Conservation (phyloP, 139 green algal genomes). For the Chlorella sp. region DNA sequence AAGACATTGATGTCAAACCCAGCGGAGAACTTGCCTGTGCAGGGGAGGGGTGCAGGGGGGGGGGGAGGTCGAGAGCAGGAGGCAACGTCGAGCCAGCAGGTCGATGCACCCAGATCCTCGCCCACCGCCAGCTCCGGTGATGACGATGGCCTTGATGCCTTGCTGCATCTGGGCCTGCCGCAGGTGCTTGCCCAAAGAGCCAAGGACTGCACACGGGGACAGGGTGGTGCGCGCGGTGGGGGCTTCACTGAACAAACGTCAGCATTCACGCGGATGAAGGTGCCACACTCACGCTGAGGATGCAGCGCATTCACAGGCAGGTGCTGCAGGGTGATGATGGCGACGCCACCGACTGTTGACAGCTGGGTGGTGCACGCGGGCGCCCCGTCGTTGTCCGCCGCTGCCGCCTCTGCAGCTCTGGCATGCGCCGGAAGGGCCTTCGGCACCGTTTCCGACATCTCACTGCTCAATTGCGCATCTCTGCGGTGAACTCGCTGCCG, state of each 20-base stretch:
- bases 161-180: slow-evolving; percentile 66
- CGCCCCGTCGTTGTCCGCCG: no score
- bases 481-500: no score
- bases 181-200: slow-evolving; percentile 68
- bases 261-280: no score
- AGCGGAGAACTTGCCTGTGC: slow-evolving; percentile 73
- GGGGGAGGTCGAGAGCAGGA: background rate
- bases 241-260: background rate
- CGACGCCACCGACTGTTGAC: slow-evolving; percentile 87
- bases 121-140: slow-evolving; percentile 61
- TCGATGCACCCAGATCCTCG: background rate
- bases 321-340: slow-evolving; percentile 84
- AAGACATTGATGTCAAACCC: slow-evolving; percentile 92
- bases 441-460: no score
- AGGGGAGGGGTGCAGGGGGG: background rate
- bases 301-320: slow-evolving; percentile 93
- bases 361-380: no score
- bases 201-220: slow-evolving; percentile 63
- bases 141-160: slow-evolving; percentile 83
- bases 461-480: no score
- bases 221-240: background rate
- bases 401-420: no score
- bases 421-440: no score
- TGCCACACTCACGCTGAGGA: slow-evolving; percentile 50
- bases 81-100: background rate